These are phyloP conservation scores for Phytophthora constricta DNA, from an alignment of 352 stramenopile genomes.

Conservation along the genomic window DNA sequence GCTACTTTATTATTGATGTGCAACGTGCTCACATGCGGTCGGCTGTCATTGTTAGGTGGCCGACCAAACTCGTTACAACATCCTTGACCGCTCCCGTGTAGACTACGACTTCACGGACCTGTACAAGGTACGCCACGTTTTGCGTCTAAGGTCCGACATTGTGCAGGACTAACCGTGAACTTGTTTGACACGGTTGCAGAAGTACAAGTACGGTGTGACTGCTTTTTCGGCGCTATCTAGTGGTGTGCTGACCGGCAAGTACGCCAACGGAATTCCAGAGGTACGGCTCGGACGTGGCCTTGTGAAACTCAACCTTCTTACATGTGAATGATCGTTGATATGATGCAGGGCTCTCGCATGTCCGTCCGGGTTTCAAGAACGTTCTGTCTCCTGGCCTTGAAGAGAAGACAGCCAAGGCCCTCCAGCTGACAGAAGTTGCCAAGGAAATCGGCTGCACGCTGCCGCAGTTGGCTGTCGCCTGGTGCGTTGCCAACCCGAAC, in stretches of 20 bases:
- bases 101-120: conserved; percentile 72
- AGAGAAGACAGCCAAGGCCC: conserved; percentile 43
- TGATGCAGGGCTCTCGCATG: conserved; percentile 47
- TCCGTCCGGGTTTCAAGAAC: conserved; percentile 47
- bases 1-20: conserved; percentile 9
- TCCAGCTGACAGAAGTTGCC: conserved; percentile 39
- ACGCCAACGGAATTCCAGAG: conserved; percentile 55
- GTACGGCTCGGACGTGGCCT: conserved; percentile 3
- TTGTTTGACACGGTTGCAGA: conserved; percentile 36
- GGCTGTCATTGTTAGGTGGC: conserved; percentile 42
- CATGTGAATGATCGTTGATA: not conserved
- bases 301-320: too few relatives aligned
- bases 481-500: conserved; percentile 60
- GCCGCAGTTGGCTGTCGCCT: conserved; percentile 61
- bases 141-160: not conserved
- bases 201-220: conserved; percentile 73
- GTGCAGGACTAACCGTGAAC: conserved; percentile 41
- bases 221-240: conserved; percentile 63
- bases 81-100: conserved; percentile 67
- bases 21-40: conserved; percentile 31
- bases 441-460: conserved; percentile 58
- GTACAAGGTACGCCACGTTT: conserved; percentile 42
- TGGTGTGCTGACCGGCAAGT: conserved; percentile 78
- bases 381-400: conserved; percentile 44
- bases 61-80: conserved; percentile 80